Conservation (phyloP, 192 early-diverging fungal genomes). For the Spizellomyces sp. region DNA sequence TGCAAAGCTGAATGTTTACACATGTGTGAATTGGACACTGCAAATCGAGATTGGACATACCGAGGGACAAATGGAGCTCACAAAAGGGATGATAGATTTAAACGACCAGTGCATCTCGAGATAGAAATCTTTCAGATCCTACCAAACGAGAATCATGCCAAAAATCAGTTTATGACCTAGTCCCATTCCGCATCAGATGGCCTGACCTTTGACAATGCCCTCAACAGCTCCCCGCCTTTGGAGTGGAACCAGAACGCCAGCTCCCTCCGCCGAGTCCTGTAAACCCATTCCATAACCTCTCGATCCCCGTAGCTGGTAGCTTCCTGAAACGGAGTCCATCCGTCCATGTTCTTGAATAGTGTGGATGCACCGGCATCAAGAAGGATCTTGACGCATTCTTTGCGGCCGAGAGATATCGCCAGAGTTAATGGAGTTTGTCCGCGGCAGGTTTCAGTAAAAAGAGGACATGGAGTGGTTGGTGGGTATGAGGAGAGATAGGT, state of each 20-base stretch:
- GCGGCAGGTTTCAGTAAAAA: slow-evolving; percentile 29
- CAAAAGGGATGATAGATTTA: slow-evolving; percentile 44
- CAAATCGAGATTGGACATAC: slow-evolving; percentile 7
- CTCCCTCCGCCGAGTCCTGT: slow-evolving; percentile 29
- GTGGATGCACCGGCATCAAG: slow-evolving; percentile 37
- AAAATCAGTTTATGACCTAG: background rate
- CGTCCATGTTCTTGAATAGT: slow-evolving; percentile 40
- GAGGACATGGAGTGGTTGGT: background rate
- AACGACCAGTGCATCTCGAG: slow-evolving; percentile 55
- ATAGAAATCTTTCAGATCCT: slow-evolving; percentile 49
- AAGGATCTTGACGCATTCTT: slow-evolving; percentile 38
- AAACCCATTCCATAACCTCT: slow-evolving; percentile 38
- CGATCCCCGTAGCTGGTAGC: slow-evolving; percentile 50
- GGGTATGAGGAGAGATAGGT: background rate
- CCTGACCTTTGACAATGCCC: slow-evolving; percentile 27
- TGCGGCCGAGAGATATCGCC: slow-evolving; percentile 43
- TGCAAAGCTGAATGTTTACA: background rate
- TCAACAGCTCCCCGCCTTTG: slow-evolving; percentile 36
- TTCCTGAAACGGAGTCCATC: slow-evolving; percentile 58
- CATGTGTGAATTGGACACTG: background rate
- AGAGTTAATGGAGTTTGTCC: slow-evolving; percentile 56
- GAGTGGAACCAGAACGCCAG: slow-evolving; percentile 35
- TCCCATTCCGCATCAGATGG: background rate
- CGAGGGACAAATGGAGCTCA: slow-evolving; percentile 49
- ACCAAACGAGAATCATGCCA: slow-evolving; percentile 16